Conservation (phyloP, 345 rosid genomes). For the Sisymbrium irio region DNA sequence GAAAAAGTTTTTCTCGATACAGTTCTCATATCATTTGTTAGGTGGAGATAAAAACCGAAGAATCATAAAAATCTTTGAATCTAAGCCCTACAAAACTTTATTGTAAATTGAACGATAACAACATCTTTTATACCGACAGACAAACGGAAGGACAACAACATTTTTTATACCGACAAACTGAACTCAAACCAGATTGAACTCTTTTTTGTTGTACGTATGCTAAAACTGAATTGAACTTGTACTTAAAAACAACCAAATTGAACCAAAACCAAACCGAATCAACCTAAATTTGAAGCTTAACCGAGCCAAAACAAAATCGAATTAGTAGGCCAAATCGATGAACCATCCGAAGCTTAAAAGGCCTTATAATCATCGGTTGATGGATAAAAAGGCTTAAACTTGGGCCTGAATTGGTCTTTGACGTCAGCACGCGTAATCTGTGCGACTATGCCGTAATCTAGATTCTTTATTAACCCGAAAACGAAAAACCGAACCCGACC, state of each 20-base stretch:
- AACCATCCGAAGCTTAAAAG: background rate
- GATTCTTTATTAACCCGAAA: background rate
- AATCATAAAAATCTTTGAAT: background rate
- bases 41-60: background rate
- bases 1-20: background rate
- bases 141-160: background rate
- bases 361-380: background rate
- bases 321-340: background rate
- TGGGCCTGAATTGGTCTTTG: background rate
- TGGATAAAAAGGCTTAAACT: background rate
- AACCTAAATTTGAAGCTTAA: background rate
- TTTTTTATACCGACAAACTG: background rate
- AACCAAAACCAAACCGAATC: background rate
- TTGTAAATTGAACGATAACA: background rate
- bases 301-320: background rate
- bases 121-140: no score
- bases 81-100: background rate
- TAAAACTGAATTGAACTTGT: background rate
- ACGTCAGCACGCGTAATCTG: constrained; percentile 11
- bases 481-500: background rate
- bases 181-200: background rate
- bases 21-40: background rate
- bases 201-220: background rate
- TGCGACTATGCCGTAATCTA: background rate
- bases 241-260: background rate